phyloP scores from a whole-genome alignment of 257 asterid species.

The Petunia secreta region DNA sequence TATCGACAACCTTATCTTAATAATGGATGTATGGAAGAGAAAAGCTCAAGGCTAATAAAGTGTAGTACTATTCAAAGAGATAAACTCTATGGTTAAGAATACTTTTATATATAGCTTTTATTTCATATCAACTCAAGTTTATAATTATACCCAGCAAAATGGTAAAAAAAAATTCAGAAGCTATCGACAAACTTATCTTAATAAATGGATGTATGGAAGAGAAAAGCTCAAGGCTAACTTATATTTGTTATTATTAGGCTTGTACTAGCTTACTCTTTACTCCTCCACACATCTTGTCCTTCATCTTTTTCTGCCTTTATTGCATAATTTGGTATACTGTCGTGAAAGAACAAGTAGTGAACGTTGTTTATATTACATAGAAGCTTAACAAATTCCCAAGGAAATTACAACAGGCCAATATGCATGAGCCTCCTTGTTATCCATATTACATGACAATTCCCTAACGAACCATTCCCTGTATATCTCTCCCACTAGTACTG shows the following conservation, averaged over 20 bases:
- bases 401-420: too few relatives aligned
- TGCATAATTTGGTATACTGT: too few relatives aligned
- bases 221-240: background rate
- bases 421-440: too few relatives aligned
- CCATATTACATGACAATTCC: too few relatives aligned
- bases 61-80: too few relatives aligned
- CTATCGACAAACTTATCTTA: slow-evolving; percentile 15
- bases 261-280: background rate
- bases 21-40: background rate
- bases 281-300: background rate
- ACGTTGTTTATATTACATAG: too few relatives aligned
- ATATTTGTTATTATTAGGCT: background rate
- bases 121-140: background rate
- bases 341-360: too few relatives aligned
- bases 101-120: background rate
- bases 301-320: too few relatives aligned
- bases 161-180: background rate
- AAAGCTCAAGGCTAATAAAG: background rate
- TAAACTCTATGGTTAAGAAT: too few relatives aligned
- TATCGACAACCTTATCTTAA: slow-evolving; percentile 16
- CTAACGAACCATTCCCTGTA: too few relatives aligned
- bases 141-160: background rate
- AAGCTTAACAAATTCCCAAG: too few relatives aligned
- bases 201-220: background rate
- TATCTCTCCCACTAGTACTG: too few relatives aligned